phyloP scores from a whole-genome alignment of 2,329 filamentous ascomycete genomes.

The Neonectria sp. region DNA sequence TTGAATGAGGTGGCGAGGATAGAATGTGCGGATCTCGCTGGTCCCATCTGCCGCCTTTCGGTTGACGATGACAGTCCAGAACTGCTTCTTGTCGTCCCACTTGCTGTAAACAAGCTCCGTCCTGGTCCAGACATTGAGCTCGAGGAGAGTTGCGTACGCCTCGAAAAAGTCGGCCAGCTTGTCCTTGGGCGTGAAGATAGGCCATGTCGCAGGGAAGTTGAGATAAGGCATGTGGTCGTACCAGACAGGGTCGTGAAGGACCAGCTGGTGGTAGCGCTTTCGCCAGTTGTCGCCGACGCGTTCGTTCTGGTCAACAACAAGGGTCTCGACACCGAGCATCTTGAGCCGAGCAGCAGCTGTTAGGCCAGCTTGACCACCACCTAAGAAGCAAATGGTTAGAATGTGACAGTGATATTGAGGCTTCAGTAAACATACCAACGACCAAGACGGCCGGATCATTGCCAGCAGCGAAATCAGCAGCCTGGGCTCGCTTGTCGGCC shows the following conservation, averaged over 20 bases:
- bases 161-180: slow-evolving; percentile 80
- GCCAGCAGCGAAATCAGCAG: slow-evolving; percentile 62
- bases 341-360: slow-evolving; percentile 71
- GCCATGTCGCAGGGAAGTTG: slow-evolving; percentile 75
- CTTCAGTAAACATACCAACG: slow-evolving; percentile 64
- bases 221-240: slow-evolving; percentile 76
- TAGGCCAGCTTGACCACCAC: slow-evolving; percentile 73
- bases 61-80: slow-evolving; percentile 70
- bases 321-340: slow-evolving; percentile 67
- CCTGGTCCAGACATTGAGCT: slow-evolving; percentile 77
- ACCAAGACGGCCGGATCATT: slow-evolving; percentile 72
- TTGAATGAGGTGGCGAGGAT: slow-evolving; percentile 76
- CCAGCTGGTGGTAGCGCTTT: slow-evolving; percentile 73
- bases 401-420: accelerated
- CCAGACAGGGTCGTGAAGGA: slow-evolving; percentile 78
- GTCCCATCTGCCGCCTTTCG: slow-evolving; percentile 65
- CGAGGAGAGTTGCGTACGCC: slow-evolving; percentile 74
- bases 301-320: slow-evolving; percentile 72
- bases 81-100: slow-evolving; percentile 64
- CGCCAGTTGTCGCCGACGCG: slow-evolving; percentile 77
- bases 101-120: slow-evolving; percentile 63
- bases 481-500: slow-evolving; percentile 66
- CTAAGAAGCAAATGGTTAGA: slow-evolving; percentile 49
- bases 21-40: slow-evolving; percentile 67
- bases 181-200: slow-evolving; percentile 80